These are phyloP conservation scores for Rhynchospora pubera DNA, from an alignment of 176 grass and related monocot genomes.

Conservation along the genomic window DNA sequence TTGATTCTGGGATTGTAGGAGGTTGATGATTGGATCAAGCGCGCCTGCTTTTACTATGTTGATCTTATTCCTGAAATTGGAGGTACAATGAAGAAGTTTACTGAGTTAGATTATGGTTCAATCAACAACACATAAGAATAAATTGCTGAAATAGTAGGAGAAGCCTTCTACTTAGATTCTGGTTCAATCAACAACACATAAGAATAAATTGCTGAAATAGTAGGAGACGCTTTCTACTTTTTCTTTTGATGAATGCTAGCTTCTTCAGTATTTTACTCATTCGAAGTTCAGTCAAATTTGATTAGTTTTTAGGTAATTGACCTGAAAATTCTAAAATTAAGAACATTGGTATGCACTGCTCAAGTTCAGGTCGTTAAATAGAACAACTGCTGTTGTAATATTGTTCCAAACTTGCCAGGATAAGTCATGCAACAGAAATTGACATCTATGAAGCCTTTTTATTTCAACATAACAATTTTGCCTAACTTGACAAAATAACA, in stretches of 20 bases:
- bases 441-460: background rate
- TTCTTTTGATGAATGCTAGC: background rate
- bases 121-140: background rate
- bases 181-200: background rate
- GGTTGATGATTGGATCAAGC: slow-evolving; percentile 58
- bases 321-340: background rate
- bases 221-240: background rate
- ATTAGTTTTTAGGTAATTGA: background rate
- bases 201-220: background rate
- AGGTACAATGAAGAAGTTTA: background rate
- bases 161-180: background rate
- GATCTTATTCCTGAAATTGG: slow-evolving; percentile 78
- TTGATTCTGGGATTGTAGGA: slow-evolving; percentile 60
- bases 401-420: background rate
- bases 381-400: background rate
- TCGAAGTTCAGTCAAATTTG: background rate
- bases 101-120: background rate
- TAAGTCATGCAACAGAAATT: background rate
- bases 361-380: background rate
- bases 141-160: background rate
- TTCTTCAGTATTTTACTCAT: background rate
- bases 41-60: slow-evolving; percentile 87
- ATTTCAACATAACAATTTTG: background rate
- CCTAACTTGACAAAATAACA: background rate
- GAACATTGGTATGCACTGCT: background rate